phyloP scores from a whole-genome alignment of 2,329 filamentous ascomycete species.

The Venturia aucupariae region DNA sequence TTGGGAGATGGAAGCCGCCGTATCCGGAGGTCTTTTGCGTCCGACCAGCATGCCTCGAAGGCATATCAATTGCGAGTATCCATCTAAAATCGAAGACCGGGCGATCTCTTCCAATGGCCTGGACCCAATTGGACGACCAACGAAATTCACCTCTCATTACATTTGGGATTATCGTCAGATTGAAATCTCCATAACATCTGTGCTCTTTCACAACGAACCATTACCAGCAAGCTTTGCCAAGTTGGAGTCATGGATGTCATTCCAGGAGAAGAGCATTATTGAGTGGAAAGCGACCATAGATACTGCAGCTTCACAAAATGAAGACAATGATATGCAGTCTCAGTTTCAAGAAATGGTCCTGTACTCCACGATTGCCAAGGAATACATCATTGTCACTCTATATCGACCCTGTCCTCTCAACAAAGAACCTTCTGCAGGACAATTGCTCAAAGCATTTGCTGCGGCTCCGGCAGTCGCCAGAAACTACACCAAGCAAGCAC shows the following conservation, averaged over 20 bases:
- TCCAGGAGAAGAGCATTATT: constrained; percentile 22
- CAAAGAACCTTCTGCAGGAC: constrained; percentile 22
- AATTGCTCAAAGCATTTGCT: constrained; percentile 23
- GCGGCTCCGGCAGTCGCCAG: constrained; percentile 26
- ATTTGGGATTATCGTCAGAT: constrained; percentile 28
- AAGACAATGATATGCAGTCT: constrained; percentile 21
- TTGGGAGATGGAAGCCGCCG: constrained; percentile 30
- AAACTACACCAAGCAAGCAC: constrained; percentile 26
- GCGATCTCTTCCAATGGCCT: constrained; percentile 24
- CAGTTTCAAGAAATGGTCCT: constrained; percentile 28
- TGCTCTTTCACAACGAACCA: constrained; percentile 25
- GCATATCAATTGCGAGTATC: constrained; percentile 25
- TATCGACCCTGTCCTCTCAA: constrained; percentile 24
- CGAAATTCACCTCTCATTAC: constrained; percentile 27
- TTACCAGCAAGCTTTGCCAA: constrained; percentile 22
- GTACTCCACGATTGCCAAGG: constrained; percentile 26
- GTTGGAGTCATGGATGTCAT: constrained; percentile 24
- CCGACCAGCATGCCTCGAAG: constrained; percentile 25
- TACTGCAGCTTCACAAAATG: constrained; percentile 22
- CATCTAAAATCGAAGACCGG: constrained; percentile 26
- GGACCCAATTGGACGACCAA: constrained; percentile 22
- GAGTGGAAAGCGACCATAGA: constrained; percentile 26
- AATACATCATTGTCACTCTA: constrained; percentile 25
- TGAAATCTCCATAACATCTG: constrained; percentile 26
- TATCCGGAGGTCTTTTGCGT: constrained; percentile 26